Evolutionary conservation across 495 filamentous ascomycete genomes (phyloP).

Genomic region (Rhypophila decipiens): DNA sequence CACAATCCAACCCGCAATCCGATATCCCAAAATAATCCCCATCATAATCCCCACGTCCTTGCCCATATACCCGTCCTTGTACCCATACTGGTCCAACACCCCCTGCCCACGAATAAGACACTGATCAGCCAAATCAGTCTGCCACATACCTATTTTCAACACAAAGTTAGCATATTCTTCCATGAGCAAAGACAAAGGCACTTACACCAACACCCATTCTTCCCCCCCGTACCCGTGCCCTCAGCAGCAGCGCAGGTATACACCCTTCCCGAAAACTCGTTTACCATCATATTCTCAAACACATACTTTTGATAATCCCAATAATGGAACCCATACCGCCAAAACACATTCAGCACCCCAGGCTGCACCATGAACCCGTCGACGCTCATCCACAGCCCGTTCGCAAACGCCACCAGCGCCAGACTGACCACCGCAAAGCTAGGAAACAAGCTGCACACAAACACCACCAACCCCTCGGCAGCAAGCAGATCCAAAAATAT

Average conservation of each 20-base stretch:
- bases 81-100: constrained; percentile 63
- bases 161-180: constrained; percentile 5
- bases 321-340: constrained; percentile 77
- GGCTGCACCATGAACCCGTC: constrained; percentile 72
- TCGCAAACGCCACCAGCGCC: constrained; percentile 71
- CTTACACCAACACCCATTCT: constrained; percentile 47
- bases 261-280: constrained; percentile 60
- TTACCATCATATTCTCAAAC: constrained; percentile 88
- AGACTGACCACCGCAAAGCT: constrained; percentile 73
- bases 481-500: constrained; percentile 78
- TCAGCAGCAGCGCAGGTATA: constrained; percentile 55
- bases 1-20: constrained; percentile 48
- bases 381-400: constrained; percentile 82
- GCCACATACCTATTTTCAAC: constrained; percentile 47
- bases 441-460: constrained; percentile 64
- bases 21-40: constrained; percentile 64
- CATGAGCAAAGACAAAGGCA: background rate
- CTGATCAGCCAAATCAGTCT: constrained; percentile 51
- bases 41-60: constrained; percentile 72
- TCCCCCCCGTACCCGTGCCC: background rate
- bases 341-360: constrained; percentile 68
- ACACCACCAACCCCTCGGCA: constrained; percentile 72
- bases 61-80: constrained; percentile 53
- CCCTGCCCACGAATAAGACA: constrained; percentile 62
- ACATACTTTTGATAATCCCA: constrained; percentile 82